Evolutionary conservation across 2,329 filamentous ascomycete species (phyloP), one percentile per base, ranked within the genome.

Genomic region (Rhinocladiella mackenziei): DNA sequence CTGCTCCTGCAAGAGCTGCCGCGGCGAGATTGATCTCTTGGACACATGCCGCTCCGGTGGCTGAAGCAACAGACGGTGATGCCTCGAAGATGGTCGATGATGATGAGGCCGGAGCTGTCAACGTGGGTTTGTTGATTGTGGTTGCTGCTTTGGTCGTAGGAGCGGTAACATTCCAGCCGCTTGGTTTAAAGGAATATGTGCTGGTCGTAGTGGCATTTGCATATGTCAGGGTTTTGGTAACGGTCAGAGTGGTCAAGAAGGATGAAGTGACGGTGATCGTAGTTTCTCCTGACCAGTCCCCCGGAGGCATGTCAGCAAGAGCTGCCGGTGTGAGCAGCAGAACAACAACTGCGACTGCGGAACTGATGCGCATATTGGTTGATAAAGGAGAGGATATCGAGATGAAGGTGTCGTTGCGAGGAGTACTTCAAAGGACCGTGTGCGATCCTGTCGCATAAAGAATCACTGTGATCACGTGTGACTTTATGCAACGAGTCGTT

Each of bases 1-100:
- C 50, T n/a, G 47, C 45, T 8, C 53, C 53, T 4, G 53, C 53
- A n/a, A 55, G 32, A 28, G 45, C 53, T n/a, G 50, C 53, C 19
- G 51, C 35, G 8, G 48, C 50, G 14, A 50, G 26, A 25, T 53
- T 50, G 34, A 45, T 37, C 31, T 51, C 47, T 15, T 49, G 48
- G 6, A 39, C 19, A 22, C 32, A 46, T 17, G 47, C 53, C 14
- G 48, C 50, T 14, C 53, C 53, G 22, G 50, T 45, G 4, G 50
- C 51, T 15, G 41, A 30, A n/a, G 50, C 53, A 20, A 55, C 43
- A 8, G 43, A 25, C 11, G 47, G 47, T 15, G 38, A 13, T 3
- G 42, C 39, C 18, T 35, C 32, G 15, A 38, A 53, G 7, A 34
- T 29, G 13, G 29, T 35, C 7, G 26, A 18, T 13, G 22, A 43